Evolutionary conservation across 352 stramenopile genomes (phyloP).

Genomic region (Globisporangium iwayamae): DNA sequence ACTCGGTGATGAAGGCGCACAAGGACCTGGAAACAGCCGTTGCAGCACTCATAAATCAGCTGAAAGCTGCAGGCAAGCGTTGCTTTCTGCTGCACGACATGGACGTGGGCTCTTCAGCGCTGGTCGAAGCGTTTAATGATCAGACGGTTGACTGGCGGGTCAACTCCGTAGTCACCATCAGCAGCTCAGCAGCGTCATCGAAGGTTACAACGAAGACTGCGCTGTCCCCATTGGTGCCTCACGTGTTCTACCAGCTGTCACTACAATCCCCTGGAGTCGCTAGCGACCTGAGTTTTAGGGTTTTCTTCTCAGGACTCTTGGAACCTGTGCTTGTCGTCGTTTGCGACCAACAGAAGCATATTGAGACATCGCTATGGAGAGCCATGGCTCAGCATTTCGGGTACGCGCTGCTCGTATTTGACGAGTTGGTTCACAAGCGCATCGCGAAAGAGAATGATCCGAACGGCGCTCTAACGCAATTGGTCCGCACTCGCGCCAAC

Average conservation of each 20-base stretch:
- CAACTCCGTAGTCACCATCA: conserved; percentile 22
- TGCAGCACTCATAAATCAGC: conserved; percentile 10
- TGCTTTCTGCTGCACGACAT: conserved; percentile 27
- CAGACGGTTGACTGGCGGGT: conserved; percentile 20
- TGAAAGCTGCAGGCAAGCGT: conserved; percentile 22
- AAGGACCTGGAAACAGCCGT: conserved; percentile 9
- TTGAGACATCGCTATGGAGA: conserved; percentile 5
- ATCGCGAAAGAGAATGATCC: conserved; percentile 23
- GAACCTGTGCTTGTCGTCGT: conserved; percentile 31
- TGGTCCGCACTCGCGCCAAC: conserved; percentile 26
- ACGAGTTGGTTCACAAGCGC: conserved; percentile 18
- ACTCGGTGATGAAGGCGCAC: conserved; percentile 9
- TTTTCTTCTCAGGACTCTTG: conserved; percentile 30
- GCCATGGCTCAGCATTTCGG: conserved; percentile 22
- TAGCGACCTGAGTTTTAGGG: conserved; percentile 2
- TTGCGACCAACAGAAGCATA: conserved; percentile 19
- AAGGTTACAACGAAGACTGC: background rate
- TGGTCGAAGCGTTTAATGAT: conserved; percentile 11
- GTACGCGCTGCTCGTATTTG: conserved; percentile 22
- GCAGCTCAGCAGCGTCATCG: background rate
- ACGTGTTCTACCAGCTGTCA: conserved; percentile 1
- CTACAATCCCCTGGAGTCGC: background rate
- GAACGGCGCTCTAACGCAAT: conserved; percentile 22
- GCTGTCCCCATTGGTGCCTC: background rate
- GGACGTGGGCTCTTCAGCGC: conserved; percentile 14